These are phyloP conservation scores for Mycena capillaripes DNA, from an alignment of 768 basidiomycete species.

Conservation along the genomic window DNA sequence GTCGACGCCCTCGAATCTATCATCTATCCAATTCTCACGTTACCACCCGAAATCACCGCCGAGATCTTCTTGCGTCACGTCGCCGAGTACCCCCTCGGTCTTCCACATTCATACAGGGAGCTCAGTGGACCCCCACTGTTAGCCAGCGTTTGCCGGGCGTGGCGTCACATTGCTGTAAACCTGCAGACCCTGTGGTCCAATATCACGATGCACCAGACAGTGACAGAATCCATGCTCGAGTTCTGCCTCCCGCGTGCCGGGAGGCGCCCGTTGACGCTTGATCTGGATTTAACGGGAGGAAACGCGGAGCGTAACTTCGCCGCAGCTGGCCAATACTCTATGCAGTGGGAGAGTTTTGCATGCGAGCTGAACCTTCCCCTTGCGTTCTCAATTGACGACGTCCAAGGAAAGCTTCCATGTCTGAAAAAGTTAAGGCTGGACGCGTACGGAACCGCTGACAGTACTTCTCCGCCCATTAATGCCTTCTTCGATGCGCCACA, in stretches of 20 bases:
- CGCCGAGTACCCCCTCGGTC: neutral
- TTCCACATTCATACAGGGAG: neutral
- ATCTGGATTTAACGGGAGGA: no score
- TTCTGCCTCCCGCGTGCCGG: constrained; percentile 13
- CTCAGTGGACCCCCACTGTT: neutral
- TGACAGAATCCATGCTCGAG: neutral
- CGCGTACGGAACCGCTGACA: no score
- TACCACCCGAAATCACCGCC: neutral
- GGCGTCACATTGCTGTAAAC: neutral
- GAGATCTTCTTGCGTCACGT: constrained; percentile 8
- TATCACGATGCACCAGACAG: neutral
- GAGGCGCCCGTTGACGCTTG: neutral
- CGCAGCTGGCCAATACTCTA: no score
- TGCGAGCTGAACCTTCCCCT: no score
- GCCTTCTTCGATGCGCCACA: no score
- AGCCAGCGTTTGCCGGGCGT: neutral
- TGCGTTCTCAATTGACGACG: no score
- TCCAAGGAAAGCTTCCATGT: no score
- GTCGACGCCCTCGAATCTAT: neutral
- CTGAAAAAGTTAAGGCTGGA: no score
- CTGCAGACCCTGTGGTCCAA: neutral
- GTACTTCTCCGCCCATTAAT: no score
- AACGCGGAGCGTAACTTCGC: no score
- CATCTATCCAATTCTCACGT: constrained; percentile 1
- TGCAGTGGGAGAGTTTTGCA: no score